phyloP scores from a whole-genome alignment of 768 basidiomycete species.

The Macrolepiota albuminosa region DNA sequence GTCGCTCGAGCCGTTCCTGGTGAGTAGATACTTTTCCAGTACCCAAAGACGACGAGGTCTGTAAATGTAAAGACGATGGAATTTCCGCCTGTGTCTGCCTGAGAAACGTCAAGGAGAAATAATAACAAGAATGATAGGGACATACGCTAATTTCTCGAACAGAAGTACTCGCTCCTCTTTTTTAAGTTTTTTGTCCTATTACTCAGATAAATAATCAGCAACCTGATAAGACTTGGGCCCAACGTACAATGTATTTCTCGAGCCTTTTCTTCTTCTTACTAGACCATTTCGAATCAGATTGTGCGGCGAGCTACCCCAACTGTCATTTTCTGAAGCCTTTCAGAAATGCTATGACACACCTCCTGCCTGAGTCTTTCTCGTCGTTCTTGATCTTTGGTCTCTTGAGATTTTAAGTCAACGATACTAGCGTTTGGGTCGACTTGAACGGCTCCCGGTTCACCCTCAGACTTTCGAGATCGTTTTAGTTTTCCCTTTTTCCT shows the following conservation, averaged over 20 bases:
- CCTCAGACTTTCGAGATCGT: conserved; percentile 17
- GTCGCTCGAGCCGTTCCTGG: conserved; percentile 51
- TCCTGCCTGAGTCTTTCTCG: conserved; percentile 58
- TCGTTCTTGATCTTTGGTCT: conserved; percentile 55
- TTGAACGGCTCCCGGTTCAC: conserved; percentile 16
- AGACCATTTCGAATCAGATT: conserved; percentile 69
- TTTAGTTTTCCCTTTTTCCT: conserved; percentile 57
- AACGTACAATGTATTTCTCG: conserved; percentile 85
- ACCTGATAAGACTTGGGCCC: neutral
- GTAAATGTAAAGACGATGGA: conserved; percentile 51
- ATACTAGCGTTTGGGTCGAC: conserved; percentile 59
- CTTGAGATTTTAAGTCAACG: conserved; percentile 51
- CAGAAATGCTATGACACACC: conserved; percentile 29
- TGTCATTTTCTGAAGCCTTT: neutral
- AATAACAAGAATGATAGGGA: conserved; percentile 13
- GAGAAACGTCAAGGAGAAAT: conserved; percentile 22
- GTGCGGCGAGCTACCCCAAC: conserved; percentile 35
- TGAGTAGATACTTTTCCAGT: conserved; percentile 63
- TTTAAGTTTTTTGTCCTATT: conserved; percentile 85
- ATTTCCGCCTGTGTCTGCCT: conserved; percentile 77
- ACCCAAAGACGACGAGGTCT: conserved; percentile 82
- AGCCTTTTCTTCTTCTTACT: conserved; percentile 84
- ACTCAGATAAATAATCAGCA: neutral
- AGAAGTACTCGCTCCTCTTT: conserved; percentile 79
- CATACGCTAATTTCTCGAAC: conserved; percentile 80